Percentiles rank a stretch among this genome's conserved stretches.
Conservation (phyloP, 208 protist genomes). For the Trypanosoma lewisi region DNA sequence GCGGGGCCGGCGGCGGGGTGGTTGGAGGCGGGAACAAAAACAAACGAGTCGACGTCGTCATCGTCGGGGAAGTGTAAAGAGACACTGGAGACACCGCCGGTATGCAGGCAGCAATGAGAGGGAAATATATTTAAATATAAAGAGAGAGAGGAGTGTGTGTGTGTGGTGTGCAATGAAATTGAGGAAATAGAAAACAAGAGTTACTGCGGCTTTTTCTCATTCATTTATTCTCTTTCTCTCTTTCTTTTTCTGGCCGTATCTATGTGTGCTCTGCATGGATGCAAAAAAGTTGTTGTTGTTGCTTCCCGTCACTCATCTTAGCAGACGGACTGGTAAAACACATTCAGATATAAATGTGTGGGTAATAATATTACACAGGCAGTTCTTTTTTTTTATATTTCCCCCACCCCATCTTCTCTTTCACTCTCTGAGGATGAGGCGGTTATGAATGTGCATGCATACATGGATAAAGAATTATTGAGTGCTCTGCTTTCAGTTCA, state of each 20-base stretch:
- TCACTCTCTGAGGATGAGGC: too few species aligned
- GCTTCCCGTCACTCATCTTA: background rate
- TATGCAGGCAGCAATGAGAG: conserved; percentile 47
- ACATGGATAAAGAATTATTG: too few species aligned
- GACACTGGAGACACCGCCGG: conserved; percentile 19
- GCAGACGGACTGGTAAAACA: background rate
- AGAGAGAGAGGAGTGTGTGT: background rate
- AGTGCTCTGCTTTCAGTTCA: too few species aligned
- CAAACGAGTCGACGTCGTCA: background rate
- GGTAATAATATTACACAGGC: too few species aligned
- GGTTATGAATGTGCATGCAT: too few species aligned
- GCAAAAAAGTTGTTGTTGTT: too few species aligned
- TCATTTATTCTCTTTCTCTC: conserved; percentile 1
- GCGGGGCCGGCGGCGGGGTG: conserved; percentile 29
- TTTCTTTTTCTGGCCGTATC: background rate
- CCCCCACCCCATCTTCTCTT: too few species aligned
- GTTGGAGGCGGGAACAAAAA: conserved; percentile 4
- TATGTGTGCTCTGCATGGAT: background rate
- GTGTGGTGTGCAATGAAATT: background rate
- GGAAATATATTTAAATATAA: background rate
- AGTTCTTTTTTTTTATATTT: too few species aligned
- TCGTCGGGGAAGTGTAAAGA: background rate
- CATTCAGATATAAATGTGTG: too few species aligned
- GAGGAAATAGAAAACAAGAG: background rate
- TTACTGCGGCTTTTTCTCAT: background rate